Base-by-base conservation (phyloP, 2,329 filamentous ascomycete species). In the Eutypella sp. region DNA sequence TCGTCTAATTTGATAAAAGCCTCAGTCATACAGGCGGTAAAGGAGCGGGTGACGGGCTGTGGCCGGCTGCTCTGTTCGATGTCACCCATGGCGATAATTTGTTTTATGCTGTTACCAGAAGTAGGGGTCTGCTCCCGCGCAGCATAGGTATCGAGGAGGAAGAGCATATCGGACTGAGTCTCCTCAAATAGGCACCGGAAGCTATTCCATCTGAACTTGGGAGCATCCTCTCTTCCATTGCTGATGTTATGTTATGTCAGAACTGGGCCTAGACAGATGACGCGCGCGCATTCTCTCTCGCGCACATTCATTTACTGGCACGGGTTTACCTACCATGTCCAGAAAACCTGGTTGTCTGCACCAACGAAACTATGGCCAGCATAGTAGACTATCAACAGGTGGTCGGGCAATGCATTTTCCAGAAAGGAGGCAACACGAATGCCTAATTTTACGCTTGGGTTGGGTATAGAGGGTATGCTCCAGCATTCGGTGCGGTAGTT, bases 381-480 rank as follows among this genome's bases (percentile, higher is more conserved):
- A 59, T 85, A 85, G 60, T 84, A 83, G 50, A 85, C 73, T 49
- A 85, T 79, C 50, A 84, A 64, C 19, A 85, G 70, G 55, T 84
- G 79, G 52, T 82, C 77, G 25, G 75, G 70, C 31, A 70, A 66
- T 23, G 78, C 75, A 41, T 76, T 70, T 53, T 83, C 78, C 39
- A 85, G 70, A 50, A 83, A 82, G 1, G 74, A 73, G 22, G 75
- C 71, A 64, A 85, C 75, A 52, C 77, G 75, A 46, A 79, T 72
- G n/a, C 75, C 75, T 16, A 85, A 72, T 61, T 83, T 83, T 55
- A 78, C 71, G 58, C 74, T 80, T 15, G 81, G 75, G 50, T 82
- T 82, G 38, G 75, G 62, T 18, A 76, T 72, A 5, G 74, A 75
- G 11, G 81, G 81, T 52, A 85, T 84, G 37, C 71, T 67, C 78